phyloP scores from a whole-genome alignment of 805 yeast species.

The Monosporozyma yasuniensis region DNA sequence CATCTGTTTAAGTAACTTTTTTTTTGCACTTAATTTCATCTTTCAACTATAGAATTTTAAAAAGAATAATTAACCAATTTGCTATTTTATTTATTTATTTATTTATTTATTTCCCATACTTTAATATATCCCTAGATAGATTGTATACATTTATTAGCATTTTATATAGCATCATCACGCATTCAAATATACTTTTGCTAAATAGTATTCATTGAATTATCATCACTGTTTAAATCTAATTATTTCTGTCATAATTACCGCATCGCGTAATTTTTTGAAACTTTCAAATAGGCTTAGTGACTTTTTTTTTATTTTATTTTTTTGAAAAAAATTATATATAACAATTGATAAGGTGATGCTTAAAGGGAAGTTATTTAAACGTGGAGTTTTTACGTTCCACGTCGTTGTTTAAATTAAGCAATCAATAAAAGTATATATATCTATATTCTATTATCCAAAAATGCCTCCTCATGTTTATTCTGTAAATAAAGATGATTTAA shows the following conservation, averaged over 20 bases:
- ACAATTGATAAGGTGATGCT: not conserved
- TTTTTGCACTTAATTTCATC: not conserved
- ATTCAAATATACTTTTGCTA: not conserved
- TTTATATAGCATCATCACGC: not conserved
- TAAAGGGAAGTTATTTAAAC: not conserved
- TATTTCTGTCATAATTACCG: not conserved
- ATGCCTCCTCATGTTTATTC: constrained; percentile 6
- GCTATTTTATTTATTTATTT: not conserved
- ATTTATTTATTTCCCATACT: not conserved
- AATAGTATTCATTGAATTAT: not conserved
- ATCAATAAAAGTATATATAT: not conserved
- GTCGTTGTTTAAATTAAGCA: not conserved
- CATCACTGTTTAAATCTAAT: too few species aligned
- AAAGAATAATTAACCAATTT: not conserved
- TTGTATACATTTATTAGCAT: not conserved
- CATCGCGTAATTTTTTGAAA: not conserved
- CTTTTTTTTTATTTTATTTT: not conserved
- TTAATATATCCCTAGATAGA: constrained; percentile 1
- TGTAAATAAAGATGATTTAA: constrained; percentile 19
- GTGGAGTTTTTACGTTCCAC: not conserved
- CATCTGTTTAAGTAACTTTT: not conserved
- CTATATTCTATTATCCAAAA: not conserved
- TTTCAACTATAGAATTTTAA: not conserved
- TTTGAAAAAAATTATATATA: not conserved
- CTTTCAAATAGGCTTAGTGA: not conserved